Conservation (phyloP, 75 land plant genomes). For the Picea glauca region DNA sequence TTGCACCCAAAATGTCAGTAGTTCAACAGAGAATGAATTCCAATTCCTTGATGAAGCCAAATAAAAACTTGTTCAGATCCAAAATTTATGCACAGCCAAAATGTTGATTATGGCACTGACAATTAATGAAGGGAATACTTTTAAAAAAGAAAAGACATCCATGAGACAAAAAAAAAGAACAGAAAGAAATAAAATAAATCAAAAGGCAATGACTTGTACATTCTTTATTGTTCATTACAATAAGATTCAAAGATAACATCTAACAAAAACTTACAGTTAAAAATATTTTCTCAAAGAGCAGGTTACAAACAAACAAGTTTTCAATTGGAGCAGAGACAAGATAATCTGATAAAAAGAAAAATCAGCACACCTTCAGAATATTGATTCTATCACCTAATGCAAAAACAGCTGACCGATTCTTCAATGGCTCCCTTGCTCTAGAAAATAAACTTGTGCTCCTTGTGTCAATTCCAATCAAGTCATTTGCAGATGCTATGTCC, state of each 20-base stretch:
- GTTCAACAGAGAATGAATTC: too few species aligned
- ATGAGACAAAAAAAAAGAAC: neutral
- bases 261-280: neutral
- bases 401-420: constrained; percentile 94
- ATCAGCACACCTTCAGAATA: constrained; percentile 62
- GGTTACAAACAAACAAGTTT: neutral
- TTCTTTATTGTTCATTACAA: too few species aligned
- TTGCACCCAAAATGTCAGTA: too few species aligned
- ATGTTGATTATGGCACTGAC: neutral
- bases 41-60: too few species aligned
- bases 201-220: too few species aligned
- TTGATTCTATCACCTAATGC: constrained; percentile 93
- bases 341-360: neutral
- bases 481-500: constrained; percentile 92
- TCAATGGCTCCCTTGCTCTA: constrained; percentile 82
- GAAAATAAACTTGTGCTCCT: constrained; percentile 80
- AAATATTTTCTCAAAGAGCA: neutral
- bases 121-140: neutral
- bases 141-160: neutral
- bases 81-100: neutral
- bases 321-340: neutral
- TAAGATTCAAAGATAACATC: neutral
- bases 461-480: constrained; percentile 91
- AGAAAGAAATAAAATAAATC: neutral
- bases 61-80: neutral